A percentile compares a stretch with the other conserved stretches of the same genome.
Conservation (phyloP, 202 grass and related monocot genomes). For the Zoysia matrella region DNA sequence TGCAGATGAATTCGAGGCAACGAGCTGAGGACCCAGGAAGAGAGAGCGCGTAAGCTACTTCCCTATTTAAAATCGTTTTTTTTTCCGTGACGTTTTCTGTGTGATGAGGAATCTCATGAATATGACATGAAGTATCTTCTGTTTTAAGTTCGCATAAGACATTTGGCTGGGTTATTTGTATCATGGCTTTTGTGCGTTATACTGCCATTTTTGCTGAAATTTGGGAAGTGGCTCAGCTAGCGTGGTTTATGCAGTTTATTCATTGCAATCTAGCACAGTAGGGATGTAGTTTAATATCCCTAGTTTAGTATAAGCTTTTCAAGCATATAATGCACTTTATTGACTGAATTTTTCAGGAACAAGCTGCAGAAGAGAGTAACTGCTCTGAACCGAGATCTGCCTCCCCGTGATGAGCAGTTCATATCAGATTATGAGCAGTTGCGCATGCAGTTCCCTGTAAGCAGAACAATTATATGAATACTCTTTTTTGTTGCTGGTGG, state of each 20-base stretch:
- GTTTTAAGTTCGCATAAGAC: constrained; percentile 15
- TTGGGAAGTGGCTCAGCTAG: background rate
- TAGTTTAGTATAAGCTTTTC: background rate
- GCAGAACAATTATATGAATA: constrained; percentile 31
- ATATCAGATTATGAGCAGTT: constrained; percentile 87
- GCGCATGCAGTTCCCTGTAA: constrained; percentile 66
- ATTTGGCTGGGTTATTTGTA: background rate
- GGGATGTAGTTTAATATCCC: background rate
- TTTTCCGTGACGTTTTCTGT: background rate
- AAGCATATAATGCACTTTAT: constrained; percentile 1
- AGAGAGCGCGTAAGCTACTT: constrained; percentile 65
- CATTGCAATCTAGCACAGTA: background rate
- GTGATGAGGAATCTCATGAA: background rate
- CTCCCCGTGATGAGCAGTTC: constrained; percentile 87
- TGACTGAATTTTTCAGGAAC: constrained; percentile 64
- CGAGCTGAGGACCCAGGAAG: constrained; percentile 54
- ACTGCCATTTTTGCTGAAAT: background rate
- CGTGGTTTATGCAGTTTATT: constrained; percentile 10
- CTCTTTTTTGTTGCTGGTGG: constrained; percentile 17
- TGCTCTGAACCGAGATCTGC: constrained; percentile 71
- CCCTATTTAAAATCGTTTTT: constrained; percentile 9
- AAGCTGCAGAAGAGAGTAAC: constrained; percentile 92
- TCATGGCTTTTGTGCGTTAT: background rate
- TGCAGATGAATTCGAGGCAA: constrained; percentile 76
- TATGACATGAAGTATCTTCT: background rate